These are phyloP conservation scores for Thelephora ganbajun DNA, from an alignment of 768 basidiomycete species.

Conservation along the genomic window DNA sequence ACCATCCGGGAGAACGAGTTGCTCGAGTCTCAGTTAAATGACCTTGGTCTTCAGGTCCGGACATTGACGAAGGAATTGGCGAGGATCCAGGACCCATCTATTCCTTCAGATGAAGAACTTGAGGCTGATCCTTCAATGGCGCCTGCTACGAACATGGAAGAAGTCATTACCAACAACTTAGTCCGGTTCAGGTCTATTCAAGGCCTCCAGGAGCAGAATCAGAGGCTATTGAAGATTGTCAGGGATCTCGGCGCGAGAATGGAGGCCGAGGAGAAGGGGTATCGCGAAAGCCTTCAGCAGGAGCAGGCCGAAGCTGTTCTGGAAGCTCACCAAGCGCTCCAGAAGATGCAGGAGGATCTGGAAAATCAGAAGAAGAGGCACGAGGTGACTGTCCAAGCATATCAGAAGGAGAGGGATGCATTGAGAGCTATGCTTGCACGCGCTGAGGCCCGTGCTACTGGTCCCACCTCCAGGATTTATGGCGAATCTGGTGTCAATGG, in stretches of 20 bases:
- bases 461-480: conserved; percentile 12
- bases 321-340: conserved; percentile 82
- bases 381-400: conserved; percentile 62
- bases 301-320: conserved; percentile 71
- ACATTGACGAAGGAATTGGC: conserved; percentile 64
- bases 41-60: conserved; percentile 78
- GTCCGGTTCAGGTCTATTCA: conserved; percentile 75
- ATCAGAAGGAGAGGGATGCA: conserved; percentile 80
- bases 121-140: conserved; percentile 27
- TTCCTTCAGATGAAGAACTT: conserved; percentile 57
- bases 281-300: conserved; percentile 50
- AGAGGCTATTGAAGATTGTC: conserved; percentile 72
- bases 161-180: conserved; percentile 78
- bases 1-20: conserved; percentile 50
- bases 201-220: conserved; percentile 82
- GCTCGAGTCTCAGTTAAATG: conserved; percentile 62
- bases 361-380: conserved; percentile 63
- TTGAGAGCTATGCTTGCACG: conserved; percentile 62
- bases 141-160: conserved; percentile 47
- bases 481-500: conserved; percentile 18
- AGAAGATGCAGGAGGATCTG: conserved; percentile 61
- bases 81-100: conserved; percentile 69
- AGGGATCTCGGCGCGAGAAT: conserved; percentile 74
- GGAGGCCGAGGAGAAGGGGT: conserved; percentile 74
- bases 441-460: conserved; percentile 22